phyloP scores from a whole-genome alignment of 768 basidiomycete genomes.

The Melanogaster broomeanus region DNA sequence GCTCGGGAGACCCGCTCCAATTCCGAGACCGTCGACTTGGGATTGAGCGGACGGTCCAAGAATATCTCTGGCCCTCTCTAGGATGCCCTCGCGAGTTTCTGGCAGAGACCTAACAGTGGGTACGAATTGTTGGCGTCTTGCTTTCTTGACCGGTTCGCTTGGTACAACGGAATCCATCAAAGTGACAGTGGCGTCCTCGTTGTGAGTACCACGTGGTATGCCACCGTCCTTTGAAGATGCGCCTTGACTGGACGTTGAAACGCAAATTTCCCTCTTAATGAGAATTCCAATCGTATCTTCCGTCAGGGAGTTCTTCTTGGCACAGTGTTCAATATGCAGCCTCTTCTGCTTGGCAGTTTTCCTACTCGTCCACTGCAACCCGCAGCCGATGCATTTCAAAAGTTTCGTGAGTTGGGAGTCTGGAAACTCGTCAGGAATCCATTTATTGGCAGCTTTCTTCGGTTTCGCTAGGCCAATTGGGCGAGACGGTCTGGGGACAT shows the following conservation, averaged over 20 bases:
- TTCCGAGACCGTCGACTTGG: constrained; percentile 5
- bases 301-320: constrained; percentile 56
- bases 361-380: constrained; percentile 64
- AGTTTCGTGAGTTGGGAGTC: constrained; percentile 50
- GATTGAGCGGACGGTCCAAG: constrained; percentile 21
- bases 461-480: constrained; percentile 3
- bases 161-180: constrained; percentile 57
- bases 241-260: constrained; percentile 8
- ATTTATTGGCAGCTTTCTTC: constrained; percentile 11
- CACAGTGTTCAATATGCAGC: constrained; percentile 67
- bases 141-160: constrained; percentile 47
- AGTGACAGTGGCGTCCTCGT: constrained; percentile 37
- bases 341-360: constrained; percentile 67
- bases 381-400: constrained; percentile 64
- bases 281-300: constrained; percentile 57
- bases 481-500: constrained; percentile 2
- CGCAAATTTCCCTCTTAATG: constrained; percentile 49
- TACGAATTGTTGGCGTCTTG: constrained; percentile 36
- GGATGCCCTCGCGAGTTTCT: constrained; percentile 46
- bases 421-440: constrained; percentile 39
- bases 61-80: constrained; percentile 39
- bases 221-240: constrained; percentile 7
- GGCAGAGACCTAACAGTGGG: constrained; percentile 48
- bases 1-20: not conserved
- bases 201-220: not conserved